Evolutionary conservation across 257 asterid genomes (phyloP).

Genomic region (Agastache rugosa): DNA sequence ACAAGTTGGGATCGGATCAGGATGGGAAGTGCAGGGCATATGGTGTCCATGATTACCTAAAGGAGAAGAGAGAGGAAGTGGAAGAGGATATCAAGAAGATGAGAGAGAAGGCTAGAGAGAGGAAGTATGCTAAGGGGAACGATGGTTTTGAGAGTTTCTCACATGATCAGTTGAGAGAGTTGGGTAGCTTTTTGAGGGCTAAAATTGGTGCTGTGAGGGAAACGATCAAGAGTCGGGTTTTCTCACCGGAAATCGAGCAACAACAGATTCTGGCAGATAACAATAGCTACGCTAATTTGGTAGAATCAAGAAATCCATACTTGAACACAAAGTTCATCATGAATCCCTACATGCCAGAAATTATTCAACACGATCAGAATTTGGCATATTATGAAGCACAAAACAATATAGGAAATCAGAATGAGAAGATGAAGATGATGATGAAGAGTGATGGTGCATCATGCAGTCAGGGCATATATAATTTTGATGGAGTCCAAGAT

Average conservation of each 20-base stretch:
- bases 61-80: neutral
- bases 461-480: neutral
- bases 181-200: neutral
- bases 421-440: neutral
- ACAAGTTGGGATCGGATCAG: neutral
- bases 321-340: neutral
- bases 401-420: neutral
- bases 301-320: neutral
- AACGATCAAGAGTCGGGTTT: slow-evolving; percentile 4
- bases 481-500: neutral
- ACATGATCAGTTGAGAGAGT: neutral
- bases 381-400: neutral
- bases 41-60: neutral
- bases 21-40: neutral
- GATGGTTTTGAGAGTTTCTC: neutral
- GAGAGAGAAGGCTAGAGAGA: neutral
- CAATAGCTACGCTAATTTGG: neutral
- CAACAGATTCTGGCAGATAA: neutral
- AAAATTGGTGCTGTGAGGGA: slow-evolving; percentile 16
- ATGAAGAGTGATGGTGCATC: neutral
- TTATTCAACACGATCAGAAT: neutral
- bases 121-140: neutral
- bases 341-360: neutral
- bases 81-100: slow-evolving; percentile 13
- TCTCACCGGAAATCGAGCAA: neutral